Evolutionary conservation across 2,329 filamentous ascomycete genomes (phyloP).

Genomic region (Thyridium curvatum): DNA sequence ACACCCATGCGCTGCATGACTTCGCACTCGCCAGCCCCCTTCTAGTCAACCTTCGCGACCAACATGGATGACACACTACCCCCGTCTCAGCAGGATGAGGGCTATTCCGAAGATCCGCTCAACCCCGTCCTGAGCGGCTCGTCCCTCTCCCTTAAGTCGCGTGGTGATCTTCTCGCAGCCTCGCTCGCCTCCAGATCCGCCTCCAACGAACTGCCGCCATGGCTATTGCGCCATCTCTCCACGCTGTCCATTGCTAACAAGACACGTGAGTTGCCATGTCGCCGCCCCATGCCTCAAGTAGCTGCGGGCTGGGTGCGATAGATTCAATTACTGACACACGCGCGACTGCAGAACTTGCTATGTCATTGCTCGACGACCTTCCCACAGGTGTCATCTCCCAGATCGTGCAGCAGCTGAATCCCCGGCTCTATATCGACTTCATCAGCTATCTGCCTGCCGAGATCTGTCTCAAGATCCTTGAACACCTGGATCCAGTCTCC

Average conservation of each 20-base stretch:
- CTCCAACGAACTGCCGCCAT: conserved; percentile 38
- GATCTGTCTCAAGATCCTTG: conserved; percentile 83
- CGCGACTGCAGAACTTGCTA: conserved; percentile 61
- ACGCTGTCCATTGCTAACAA: conserved; percentile 41
- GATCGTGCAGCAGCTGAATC: conserved; percentile 74
- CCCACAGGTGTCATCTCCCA: conserved; percentile 74
- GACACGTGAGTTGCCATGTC: conserved; percentile 37
- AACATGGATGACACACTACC: conserved; percentile 3
- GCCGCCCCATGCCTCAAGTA: too few relatives aligned
- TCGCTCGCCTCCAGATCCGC: conserved; percentile 27
- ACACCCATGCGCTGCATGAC: too few relatives aligned
- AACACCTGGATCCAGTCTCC: conserved; percentile 75
- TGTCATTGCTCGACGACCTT: conserved; percentile 69
- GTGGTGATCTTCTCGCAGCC: conserved; percentile 12
- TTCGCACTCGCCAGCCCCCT: too few relatives aligned
- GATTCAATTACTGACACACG: background rate
- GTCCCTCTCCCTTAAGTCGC: conserved; percentile 19
- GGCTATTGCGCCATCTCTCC: conserved; percentile 43
- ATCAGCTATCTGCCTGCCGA: conserved; percentile 80
- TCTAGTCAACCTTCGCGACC: too few relatives aligned
- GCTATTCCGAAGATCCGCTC: conserved; percentile 73
- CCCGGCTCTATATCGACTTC: conserved; percentile 89
- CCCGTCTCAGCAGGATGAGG: conserved; percentile 60
- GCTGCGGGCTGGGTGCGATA: too few relatives aligned
- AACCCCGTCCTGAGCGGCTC: conserved; percentile 30